phyloP scores from a whole-genome alignment of 306 rosid genomes.

The Rosa persica region DNA sequence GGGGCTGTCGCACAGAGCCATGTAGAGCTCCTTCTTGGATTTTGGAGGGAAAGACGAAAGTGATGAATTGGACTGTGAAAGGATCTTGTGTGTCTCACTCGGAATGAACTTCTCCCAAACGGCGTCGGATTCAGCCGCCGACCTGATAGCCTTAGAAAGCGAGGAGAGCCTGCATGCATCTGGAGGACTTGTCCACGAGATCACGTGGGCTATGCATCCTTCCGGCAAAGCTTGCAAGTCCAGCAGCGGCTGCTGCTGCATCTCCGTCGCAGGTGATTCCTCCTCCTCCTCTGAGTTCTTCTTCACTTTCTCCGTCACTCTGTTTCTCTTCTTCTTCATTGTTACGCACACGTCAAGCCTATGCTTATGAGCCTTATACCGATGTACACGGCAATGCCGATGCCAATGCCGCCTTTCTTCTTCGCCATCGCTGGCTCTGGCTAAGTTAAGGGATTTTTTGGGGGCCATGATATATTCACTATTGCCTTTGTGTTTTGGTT shows the following conservation, averaged over 20 bases:
- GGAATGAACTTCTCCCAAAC: not conserved
- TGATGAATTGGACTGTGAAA: conserved; percentile 13
- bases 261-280: not conserved
- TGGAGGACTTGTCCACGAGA: not conserved
- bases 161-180: not conserved
- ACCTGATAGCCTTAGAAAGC: not conserved
- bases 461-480: too few relatives aligned
- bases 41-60: not conserved
- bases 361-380: too few relatives aligned
- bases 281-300: not conserved
- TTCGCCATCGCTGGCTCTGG: too few relatives aligned
- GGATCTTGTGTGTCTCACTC: not conserved
- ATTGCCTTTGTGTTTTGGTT: too few relatives aligned
- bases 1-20: conserved; percentile 44
- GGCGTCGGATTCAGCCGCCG: not conserved
- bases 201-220: conserved; percentile 21
- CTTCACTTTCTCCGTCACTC: not conserved
- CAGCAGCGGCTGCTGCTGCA: not conserved
- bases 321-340: too few relatives aligned
- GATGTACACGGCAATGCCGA: too few relatives aligned
- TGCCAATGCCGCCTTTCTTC: too few relatives aligned
- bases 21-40: conserved; percentile 44
- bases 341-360: too few relatives aligned
- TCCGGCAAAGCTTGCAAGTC: conserved; percentile 48
- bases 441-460: too few relatives aligned